Base-by-base conservation (phyloP, 2,329 filamentous ascomycete species). In the Lojkania enalia region DNA sequence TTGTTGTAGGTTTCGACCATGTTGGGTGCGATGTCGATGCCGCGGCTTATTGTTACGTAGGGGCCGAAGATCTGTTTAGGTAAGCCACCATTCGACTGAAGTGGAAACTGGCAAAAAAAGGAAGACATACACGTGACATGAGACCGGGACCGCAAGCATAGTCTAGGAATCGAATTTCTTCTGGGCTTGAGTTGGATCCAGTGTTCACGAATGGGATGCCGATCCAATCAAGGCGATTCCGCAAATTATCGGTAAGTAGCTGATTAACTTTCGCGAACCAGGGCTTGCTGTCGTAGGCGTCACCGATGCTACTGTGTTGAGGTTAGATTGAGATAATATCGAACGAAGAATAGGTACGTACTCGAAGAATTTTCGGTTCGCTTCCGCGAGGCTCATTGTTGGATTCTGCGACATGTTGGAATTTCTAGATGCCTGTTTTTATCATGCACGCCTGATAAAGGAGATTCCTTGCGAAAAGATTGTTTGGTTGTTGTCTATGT, bases 111-210 rank as follows among this genome's bases (percentile, higher is more conserved):
- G n/a, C n/a, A n/a, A n/a, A n/a, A n/a, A n/a, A n/a, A n/a, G n/a
- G n/a, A n/a, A 20, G 15, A 70, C 76, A 54, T 62, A 86, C 84
- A 65, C 79, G 76, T 11, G 85, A 85, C 51, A 88, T 74, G 42
- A 81, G 68, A 2, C 86, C 86, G 4, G 85, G 84, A 6, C 87
- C 87, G 61, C 87, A 90, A 13, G 87, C 87, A 67, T 90, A 91
- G 63, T 91, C 87, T 2, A 90, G 73, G 15, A 89, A 69, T 35
- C 78, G 77, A 31, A 82, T 59, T 35, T 64, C 51, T 19, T 58
- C 44, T 9, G 54, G 61, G 1, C 66, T 61, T 6, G 70, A 64
- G 6, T 67, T 67, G 9, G 53, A 41, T 2, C 15, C 53, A 1
- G 42, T 48, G 20, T 65, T 74, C 33, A 69, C 66, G 71, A 82